Evolutionary conservation across 176 grass and related monocot species (phyloP).

Genomic region (Cenchrus fungigraminus): DNA sequence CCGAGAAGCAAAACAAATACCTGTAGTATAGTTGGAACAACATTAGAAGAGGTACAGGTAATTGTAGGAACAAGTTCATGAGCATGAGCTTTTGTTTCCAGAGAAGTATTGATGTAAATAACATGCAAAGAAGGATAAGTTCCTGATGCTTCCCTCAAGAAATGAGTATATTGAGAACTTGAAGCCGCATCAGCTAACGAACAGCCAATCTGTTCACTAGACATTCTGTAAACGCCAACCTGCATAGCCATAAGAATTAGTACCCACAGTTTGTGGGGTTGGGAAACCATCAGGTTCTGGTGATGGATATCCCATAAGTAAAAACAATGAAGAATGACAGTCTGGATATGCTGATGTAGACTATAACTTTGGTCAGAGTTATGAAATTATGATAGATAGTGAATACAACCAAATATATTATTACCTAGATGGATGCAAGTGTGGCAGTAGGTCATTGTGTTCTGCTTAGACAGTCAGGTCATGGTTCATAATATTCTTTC

Average conservation of each 20-base stretch:
- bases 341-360: neutral
- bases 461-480: neutral
- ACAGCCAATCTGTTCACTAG: conserved; percentile 87
- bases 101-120: conserved; percentile 98
- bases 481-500: neutral
- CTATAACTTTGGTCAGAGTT: neutral
- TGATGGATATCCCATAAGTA: conserved; percentile 8
- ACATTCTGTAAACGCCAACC: conserved; percentile 99
- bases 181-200: conserved; percentile 95
- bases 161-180: conserved; percentile 81
- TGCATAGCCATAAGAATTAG: conserved; percentile 43
- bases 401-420: neutral
- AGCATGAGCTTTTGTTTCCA: conserved; percentile 91
- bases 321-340: conserved; percentile 6
- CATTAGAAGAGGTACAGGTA: conserved; percentile 98
- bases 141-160: conserved; percentile 71
- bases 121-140: conserved; percentile 89
- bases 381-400: neutral
- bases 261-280: neutral
- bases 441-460: neutral
- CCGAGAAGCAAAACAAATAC: conserved; percentile 41
- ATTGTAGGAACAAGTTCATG: conserved; percentile 98
- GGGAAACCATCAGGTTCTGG: neutral
- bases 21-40: conserved; percentile 97
- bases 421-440: conserved; percentile 2